Evolutionary conservation across 352 stramenopile genomes (phyloP), one percentile per base, ranked within the genome.

Genomic region (Globisporangium uncinulatum): DNA sequence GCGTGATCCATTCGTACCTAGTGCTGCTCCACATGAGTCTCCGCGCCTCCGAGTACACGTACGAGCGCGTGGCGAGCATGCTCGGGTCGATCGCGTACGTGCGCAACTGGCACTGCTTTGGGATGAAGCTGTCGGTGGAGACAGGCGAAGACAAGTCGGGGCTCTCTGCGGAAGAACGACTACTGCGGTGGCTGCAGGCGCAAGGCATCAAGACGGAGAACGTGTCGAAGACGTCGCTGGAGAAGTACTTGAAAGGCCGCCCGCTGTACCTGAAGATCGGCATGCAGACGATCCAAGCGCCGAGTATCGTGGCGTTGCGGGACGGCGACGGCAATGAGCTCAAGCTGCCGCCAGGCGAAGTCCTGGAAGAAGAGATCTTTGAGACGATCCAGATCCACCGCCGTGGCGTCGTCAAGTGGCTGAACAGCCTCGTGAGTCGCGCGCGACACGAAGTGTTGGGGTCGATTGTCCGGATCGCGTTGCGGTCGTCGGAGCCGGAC

Each of bases 51-150:
- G 83, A 93, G 63, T 94, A 94, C 52, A 84, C 83, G 8, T 34
- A 61, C 14, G 68, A 89, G 19, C 79, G 83, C 19, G 69, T 95
- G 13, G 77, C 79, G 0, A 64, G 72, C 20, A 78, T 95, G 65
- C 74, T 95, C 45, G 86, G 86, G 5, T 93, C 84, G 14, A 76
- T 96, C 44, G 83, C 82, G 8, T 95, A 92, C 39, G 81, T 96
- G 29, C 83, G 87, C 21, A 96, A 95, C 60, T 96, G 87, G 87
- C 87, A 96, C 63, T 93, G 87, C 59, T 96, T 96, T 57, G 87
- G 87, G 0, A 91, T 95, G 80, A 87, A 87, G 32, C 63, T 95
- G 4, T 89, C 83, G 6, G 61, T 68, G 0, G 79, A 83, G 45
- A 65, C 60, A 51, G 51, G 52, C 29, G 73, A 76, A 39, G 58